Conservation (phyloP, 2,329 filamentous ascomycete species). For the Xylaria multiplex region DNA sequence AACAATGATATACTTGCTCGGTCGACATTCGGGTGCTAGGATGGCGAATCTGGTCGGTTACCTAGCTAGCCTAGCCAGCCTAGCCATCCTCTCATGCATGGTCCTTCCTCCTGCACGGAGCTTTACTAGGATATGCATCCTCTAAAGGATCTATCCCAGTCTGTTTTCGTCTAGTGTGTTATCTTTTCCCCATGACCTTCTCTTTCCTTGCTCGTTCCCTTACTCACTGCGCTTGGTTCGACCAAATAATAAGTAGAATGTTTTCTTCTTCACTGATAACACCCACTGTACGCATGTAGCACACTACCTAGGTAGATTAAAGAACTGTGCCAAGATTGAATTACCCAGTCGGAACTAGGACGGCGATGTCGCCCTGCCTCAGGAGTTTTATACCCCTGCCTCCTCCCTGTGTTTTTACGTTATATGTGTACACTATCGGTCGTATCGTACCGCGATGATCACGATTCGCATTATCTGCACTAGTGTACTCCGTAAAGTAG, state of each 20-base stretch:
- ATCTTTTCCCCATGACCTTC: not conserved
- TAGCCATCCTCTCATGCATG: constrained; percentile 27
- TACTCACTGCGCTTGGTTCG: constrained; percentile 1
- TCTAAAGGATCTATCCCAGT: constrained; percentile 18
- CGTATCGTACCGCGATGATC: too few relatives aligned
- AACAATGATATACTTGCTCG: not conserved
- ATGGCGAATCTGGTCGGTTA: not conserved
- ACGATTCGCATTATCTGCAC: too few relatives aligned
- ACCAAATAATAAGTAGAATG: not conserved
- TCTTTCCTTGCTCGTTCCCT: not conserved
- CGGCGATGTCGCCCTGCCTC: not conserved
- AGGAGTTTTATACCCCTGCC: not conserved
- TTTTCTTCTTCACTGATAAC: not conserved
- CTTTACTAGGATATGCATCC: constrained; percentile 24
- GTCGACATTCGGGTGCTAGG: not conserved
- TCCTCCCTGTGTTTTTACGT: not conserved
- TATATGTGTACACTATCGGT: not conserved
- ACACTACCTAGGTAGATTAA: not conserved
- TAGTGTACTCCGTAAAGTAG: too few relatives aligned
- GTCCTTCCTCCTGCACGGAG: constrained; percentile 28
- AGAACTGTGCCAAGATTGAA: not conserved
- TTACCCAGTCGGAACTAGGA: not conserved
- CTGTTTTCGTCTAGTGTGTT: not conserved
- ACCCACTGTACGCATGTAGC: not conserved
- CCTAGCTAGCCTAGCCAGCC: not conserved